These are phyloP conservation scores for Botrytis aclada DNA, from an alignment of 2,329 filamentous ascomycete genomes.

Conservation along the genomic window DNA sequence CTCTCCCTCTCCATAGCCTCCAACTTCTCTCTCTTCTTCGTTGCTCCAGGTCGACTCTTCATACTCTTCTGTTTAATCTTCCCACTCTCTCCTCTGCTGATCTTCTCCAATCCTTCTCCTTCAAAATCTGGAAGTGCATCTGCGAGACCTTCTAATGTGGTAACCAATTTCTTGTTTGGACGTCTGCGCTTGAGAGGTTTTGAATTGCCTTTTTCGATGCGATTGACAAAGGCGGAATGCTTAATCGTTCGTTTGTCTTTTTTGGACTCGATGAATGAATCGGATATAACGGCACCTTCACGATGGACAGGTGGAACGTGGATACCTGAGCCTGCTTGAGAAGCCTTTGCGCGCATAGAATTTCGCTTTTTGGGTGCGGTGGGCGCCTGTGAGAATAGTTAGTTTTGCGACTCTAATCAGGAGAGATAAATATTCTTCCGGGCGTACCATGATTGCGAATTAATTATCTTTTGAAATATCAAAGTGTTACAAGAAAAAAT, in stretches of 20 bases:
- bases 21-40: slow-evolving; percentile 78
- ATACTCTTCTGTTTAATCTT: slow-evolving; percentile 74
- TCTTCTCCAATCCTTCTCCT: slow-evolving; percentile 41
- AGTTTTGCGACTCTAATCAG: slow-evolving; percentile 19
- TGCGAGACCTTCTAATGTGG: slow-evolving; percentile 71
- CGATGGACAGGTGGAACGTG: slow-evolving; percentile 38
- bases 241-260: slow-evolving; percentile 81
- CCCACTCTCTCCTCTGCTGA: slow-evolving; percentile 47
- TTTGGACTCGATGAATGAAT: slow-evolving; percentile 69
- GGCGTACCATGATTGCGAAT: slow-evolving; percentile 23
- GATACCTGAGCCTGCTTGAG: slow-evolving; percentile 48
- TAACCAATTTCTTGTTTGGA: slow-evolving; percentile 73
- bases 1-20: slow-evolving; percentile 78
- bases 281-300: slow-evolving; percentile 48
- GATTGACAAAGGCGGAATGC: slow-evolving; percentile 74
- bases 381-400: slow-evolving; percentile 40
- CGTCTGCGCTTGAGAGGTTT: slow-evolving; percentile 62
- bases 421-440: neutral
- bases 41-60: slow-evolving; percentile 70
- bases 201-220: slow-evolving; percentile 61
- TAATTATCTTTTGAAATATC: neutral
- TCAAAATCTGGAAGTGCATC: slow-evolving; percentile 69
- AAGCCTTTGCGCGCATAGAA: slow-evolving; percentile 55
- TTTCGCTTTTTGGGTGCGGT: slow-evolving; percentile 50
- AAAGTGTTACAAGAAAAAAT: neutral